Evolutionary conservation across 2,329 filamentous ascomycete genomes (phyloP).

Genomic region (Neofusicoccum kwambonambiense): DNA sequence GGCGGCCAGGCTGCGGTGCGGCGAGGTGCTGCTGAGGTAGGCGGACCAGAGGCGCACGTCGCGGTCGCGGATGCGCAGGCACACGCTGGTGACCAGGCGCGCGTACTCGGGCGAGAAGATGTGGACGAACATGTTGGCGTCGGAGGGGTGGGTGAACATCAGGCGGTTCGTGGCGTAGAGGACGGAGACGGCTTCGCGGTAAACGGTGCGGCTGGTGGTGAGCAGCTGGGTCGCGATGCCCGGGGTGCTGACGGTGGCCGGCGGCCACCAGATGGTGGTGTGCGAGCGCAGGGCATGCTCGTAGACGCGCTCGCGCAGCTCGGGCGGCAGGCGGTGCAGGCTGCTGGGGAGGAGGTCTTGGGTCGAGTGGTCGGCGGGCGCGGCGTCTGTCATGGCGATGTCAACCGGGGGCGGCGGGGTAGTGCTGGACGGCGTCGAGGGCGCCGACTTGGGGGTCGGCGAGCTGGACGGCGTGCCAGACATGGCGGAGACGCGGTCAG

Average conservation of each 20-base stretch:
- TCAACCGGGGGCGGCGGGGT: slow-evolving; percentile 3
- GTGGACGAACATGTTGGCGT: slow-evolving; percentile 41
- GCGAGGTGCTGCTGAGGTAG: slow-evolving; percentile 34
- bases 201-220: slow-evolving; percentile 29
- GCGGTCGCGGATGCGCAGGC: slow-evolving; percentile 37
- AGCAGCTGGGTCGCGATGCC: slow-evolving; percentile 30
- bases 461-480: slow-evolving; percentile 2
- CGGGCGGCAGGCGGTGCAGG: slow-evolving; percentile 29
- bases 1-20: slow-evolving; percentile 30
- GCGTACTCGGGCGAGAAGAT: slow-evolving; percentile 28
- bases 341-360: slow-evolving; percentile 10
- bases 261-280: slow-evolving; percentile 36
- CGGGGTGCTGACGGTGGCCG: slow-evolving; percentile 20
- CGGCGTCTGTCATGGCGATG: slow-evolving; percentile 8
- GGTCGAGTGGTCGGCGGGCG: background rate
- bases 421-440: background rate
- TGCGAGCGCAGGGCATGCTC: slow-evolving; percentile 30
- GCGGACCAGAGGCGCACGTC: slow-evolving; percentile 38
- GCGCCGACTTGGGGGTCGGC: background rate
- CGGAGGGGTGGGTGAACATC: slow-evolving; percentile 39
- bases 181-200: slow-evolving; percentile 33
- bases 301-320: slow-evolving; percentile 38
- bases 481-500: background rate
- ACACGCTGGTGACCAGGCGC: slow-evolving; percentile 29
- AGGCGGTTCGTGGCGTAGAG: slow-evolving; percentile 39